These are phyloP conservation scores for Rhododendron griersonianum DNA, from an alignment of 148 eudicot species.

Conservation along the genomic window DNA sequence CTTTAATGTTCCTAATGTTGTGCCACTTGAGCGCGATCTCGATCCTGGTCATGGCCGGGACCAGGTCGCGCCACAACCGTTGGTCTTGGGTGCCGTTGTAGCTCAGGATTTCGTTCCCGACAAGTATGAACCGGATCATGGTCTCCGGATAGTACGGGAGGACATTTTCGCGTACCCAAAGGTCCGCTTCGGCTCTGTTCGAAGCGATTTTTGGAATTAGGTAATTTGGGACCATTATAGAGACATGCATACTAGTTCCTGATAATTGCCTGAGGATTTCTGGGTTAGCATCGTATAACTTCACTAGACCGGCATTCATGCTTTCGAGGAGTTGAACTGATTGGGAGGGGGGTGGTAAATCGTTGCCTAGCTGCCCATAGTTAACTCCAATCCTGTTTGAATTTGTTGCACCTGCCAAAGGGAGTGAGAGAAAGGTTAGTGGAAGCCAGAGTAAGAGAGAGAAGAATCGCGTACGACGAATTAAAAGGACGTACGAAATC, in stretches of 20 bases:
- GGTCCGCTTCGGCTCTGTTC: conserved; percentile 38
- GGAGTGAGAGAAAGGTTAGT: not conserved
- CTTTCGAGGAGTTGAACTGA: conserved; percentile 43
- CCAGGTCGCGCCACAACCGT: conserved; percentile 48
- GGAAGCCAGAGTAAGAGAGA: not conserved
- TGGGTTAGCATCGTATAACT: conserved; percentile 60
- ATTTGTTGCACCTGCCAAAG: conserved; percentile 14
- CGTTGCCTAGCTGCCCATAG: conserved; percentile 61
- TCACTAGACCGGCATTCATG: conserved; percentile 50
- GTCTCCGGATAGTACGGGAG: conserved; percentile 64
- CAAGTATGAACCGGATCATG: conserved; percentile 54
- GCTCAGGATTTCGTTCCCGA: conserved; percentile 74
- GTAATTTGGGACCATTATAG: conserved; percentile 64
- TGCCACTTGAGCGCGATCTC: conserved; percentile 26
- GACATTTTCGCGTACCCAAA: conserved; percentile 59
- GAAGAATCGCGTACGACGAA: not conserved
- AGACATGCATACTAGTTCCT: conserved; percentile 43
- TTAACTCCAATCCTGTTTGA: conserved; percentile 49
- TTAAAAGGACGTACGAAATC: not conserved
- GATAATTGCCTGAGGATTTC: conserved; percentile 57
- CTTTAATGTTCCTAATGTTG: conserved; percentile 51
- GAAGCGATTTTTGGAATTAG: conserved; percentile 46
- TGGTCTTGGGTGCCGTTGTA: conserved; percentile 16
- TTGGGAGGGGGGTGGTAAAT: conserved; percentile 55
- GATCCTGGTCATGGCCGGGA: conserved; percentile 57